Percentiles rank a stretch among this genome's conserved stretches.
Evolutionary conservation across 495 filamentous ascomycete genomes (phyloP).

Genomic region (Staphylotrichum longicolle): DNA sequence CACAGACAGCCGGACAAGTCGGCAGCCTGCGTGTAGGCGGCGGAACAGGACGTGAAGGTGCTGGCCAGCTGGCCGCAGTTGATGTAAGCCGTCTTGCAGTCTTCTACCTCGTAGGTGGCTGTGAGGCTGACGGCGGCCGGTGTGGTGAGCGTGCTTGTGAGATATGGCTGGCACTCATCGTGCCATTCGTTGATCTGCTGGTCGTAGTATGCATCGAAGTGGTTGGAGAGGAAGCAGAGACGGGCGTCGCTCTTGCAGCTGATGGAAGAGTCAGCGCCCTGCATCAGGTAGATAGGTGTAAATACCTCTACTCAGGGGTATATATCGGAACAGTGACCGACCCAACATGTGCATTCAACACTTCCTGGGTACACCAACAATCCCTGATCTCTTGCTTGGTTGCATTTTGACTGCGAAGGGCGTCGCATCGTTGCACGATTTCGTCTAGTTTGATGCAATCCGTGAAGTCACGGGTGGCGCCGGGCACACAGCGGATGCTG

Average conservation of each 20-base stretch:
- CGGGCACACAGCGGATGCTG: not conserved
- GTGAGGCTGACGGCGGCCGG: not conserved
- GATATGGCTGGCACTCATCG: not conserved
- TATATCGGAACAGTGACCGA: not conserved
- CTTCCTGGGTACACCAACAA: conserved; percentile 1
- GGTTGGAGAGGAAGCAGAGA: not conserved
- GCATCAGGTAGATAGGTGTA: no score
- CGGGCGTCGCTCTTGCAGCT: not conserved
- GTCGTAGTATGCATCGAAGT: not conserved
- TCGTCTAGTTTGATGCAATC: not conserved
- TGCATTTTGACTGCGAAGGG: not conserved
- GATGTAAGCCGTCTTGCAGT: not conserved
- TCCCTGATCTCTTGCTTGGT: not conserved
- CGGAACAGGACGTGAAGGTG: not conserved
- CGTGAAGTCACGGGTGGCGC: not conserved
- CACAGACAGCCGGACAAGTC: not conserved
- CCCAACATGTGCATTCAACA: not conserved
- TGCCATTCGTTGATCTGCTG: not conserved
- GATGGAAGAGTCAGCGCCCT: not conserved
- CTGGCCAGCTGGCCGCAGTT: not conserved
- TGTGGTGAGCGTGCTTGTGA: not conserved
- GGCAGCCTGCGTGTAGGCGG: not conserved
- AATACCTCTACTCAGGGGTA: not conserved
- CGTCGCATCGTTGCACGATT: not conserved
- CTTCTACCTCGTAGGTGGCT: not conserved